Evolutionary conservation across 1,139 yeast genomes (phyloP).

Genomic region (Kazachstania sp.): DNA sequence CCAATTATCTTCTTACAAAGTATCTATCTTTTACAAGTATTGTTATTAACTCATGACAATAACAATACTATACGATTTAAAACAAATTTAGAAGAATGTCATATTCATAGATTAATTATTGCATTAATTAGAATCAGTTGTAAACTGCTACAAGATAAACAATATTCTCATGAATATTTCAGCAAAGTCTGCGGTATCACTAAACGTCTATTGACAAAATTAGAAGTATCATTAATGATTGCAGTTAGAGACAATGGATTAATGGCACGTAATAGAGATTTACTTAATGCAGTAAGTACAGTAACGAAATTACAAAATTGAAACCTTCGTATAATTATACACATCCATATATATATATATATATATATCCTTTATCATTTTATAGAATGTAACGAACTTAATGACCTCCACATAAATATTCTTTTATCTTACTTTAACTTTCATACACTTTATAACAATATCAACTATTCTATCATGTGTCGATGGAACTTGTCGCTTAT

Average conservation of each 20-base stretch:
- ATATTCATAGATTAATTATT: constrained; percentile 42
- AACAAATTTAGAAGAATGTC: constrained; percentile 27
- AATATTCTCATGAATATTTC: constrained; percentile 42
- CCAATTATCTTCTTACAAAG: constrained; percentile 24
- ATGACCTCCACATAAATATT: no score
- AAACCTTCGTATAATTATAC: no score
- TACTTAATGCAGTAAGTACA: constrained; percentile 2
- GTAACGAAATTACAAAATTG: background rate
- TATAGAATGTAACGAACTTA: no score
- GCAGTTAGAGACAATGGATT: constrained; percentile 18
- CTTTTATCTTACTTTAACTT: no score
- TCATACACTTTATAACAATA: no score
- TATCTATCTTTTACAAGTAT: constrained; percentile 26
- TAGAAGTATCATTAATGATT: constrained; percentile 42
- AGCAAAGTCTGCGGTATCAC: constrained; percentile 48
- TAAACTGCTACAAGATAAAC: constrained; percentile 45
- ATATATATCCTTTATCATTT: no score
- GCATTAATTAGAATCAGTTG: constrained; percentile 44
- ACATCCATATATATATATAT: no score
- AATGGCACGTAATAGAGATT: constrained; percentile 17
- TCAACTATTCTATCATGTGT: no score
- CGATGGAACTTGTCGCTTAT: no score
- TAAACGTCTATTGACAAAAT: constrained; percentile 35
- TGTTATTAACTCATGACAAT: constrained; percentile 33
- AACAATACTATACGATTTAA: constrained; percentile 13